Base-by-base conservation (phyloP, 2,329 filamentous ascomycete genomes). In the Sordariomycetes sp. region DNA sequence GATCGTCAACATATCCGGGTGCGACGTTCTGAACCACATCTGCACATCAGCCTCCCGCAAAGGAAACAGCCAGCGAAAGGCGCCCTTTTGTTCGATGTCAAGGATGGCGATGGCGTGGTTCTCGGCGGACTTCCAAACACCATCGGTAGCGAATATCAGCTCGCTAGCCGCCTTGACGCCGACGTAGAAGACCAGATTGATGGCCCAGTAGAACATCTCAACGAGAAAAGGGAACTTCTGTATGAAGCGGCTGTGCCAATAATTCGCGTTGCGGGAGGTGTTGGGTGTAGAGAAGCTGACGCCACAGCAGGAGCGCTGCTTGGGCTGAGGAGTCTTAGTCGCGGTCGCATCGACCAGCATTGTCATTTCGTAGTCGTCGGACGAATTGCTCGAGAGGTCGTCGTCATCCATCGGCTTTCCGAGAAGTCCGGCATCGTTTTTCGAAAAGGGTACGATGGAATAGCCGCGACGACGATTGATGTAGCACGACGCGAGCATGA, bases 141-240 rank as follows among this genome's bases (percentile, higher is more conserved):
- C 61, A 5, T 55, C 53, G 1, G 50, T 57, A 12, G 57, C 47
- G 18, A 55, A 57, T 34, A 63, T 54, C 8, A 55, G 45, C 16
- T 46, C 50, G 21, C 47, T 49, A 16, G 40, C 34, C 4, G 36
- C 38, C 36, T 51, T 46, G 33, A 49, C 45, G 28, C 43, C 32
- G 35, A 52, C 49, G 56, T 82, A 82, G 49, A 79, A 76, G 30
- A 69, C 61, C 42, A 77, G 72, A 47, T 78, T 82, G 44, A 82
- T 64, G 28, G 70, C 64, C 79, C 79, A 83, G 58, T 83, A 83
- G 51, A 82, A 81, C 75, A 83, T 82, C 53, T 83, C 79, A 32
- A 82, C 68, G 35, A 83, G 53, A 48, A 83, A 83, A 4, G 79
- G 79, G 20, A 56, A 81, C 47, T 77, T 78, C 49, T 79, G 72